Percentiles rank a stretch among this genome's conserved stretches.
These are phyloP conservation scores for Auriscalpium vulgare DNA, from an alignment of 768 basidiomycete species.

Conservation along the genomic window DNA sequence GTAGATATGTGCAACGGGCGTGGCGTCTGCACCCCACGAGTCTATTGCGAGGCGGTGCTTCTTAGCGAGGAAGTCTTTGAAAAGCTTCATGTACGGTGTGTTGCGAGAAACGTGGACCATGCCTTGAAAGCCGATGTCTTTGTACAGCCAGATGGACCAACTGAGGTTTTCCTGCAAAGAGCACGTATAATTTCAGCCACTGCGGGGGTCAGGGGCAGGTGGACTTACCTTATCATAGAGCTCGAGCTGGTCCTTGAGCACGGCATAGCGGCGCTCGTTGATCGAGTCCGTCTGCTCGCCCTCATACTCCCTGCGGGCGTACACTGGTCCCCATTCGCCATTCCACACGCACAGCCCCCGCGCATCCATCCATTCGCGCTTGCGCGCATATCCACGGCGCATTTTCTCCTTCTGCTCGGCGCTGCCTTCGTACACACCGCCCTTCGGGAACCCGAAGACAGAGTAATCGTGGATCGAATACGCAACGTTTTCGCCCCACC, in stretches of 20 bases:
- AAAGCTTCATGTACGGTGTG: conserved; percentile 32
- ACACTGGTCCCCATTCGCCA: conserved; percentile 40
- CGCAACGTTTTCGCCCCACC: conserved; percentile 29
- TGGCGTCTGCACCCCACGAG: conserved; percentile 31
- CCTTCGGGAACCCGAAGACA: conserved; percentile 29
- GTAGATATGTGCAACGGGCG: conserved; percentile 19
- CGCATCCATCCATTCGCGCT: conserved; percentile 32
- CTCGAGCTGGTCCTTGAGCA: conserved; percentile 31
- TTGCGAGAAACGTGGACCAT: conserved; percentile 31
- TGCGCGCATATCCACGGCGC: conserved; percentile 24
- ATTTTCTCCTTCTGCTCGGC: conserved; percentile 22
- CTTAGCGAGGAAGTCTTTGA: conserved; percentile 29
- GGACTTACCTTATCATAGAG: conserved; percentile 26
- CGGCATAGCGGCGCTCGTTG: conserved; percentile 30
- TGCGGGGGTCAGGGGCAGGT: neutral
- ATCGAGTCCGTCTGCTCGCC: conserved; percentile 27
- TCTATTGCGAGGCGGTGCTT: conserved; percentile 34
- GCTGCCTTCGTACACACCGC: conserved; percentile 24
- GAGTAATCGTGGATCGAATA: conserved; percentile 34
- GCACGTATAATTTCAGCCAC: too few relatives aligned
- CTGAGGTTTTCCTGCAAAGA: conserved; percentile 6
- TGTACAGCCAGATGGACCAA: conserved; percentile 13
- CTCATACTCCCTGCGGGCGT: conserved; percentile 24
- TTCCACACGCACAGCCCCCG: conserved; percentile 23
- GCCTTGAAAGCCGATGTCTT: conserved; percentile 20